Conservation (phyloP, 2,329 filamentous ascomycete species). For the Capronia americana region DNA sequence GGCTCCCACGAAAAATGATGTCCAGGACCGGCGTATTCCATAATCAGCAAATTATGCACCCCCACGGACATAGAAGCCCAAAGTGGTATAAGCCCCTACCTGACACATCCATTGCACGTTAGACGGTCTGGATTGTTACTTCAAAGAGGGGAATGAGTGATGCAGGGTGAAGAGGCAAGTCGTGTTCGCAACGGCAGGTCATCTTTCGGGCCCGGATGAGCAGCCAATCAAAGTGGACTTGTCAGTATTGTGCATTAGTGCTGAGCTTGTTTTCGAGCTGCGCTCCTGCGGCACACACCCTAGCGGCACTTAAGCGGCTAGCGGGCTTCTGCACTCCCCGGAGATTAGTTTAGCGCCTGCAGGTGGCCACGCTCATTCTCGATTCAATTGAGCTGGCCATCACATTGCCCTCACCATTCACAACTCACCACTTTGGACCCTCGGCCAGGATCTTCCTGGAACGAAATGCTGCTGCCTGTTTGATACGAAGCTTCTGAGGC, state of each 20-base stretch:
- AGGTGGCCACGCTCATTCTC: background rate
- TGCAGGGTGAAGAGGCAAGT: too few species aligned
- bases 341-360: background rate
- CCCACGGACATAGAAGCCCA: background rate
- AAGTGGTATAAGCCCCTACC: background rate
- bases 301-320: background rate
- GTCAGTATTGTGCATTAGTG: slow-evolving; percentile 27
- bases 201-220: background rate
- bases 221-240: slow-evolving; percentile 7
- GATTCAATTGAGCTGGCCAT: background rate
- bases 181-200: background rate
- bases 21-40: background rate
- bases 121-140: background rate
- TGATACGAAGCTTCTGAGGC: background rate
- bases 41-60: background rate
- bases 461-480: slow-evolving; percentile 9
- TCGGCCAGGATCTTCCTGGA: background rate
- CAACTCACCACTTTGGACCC: background rate
- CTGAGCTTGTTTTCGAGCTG: slow-evolving; percentile 13
- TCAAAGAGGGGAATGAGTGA: too few species aligned
- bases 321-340: background rate
- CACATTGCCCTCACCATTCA: too few species aligned
- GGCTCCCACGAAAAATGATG: background rate
- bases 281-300: too few species aligned
- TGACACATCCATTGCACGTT: background rate